Evolutionary conservation across 768 basidiomycete genomes (phyloP).

Genomic region (Tricholoma terreum): DNA sequence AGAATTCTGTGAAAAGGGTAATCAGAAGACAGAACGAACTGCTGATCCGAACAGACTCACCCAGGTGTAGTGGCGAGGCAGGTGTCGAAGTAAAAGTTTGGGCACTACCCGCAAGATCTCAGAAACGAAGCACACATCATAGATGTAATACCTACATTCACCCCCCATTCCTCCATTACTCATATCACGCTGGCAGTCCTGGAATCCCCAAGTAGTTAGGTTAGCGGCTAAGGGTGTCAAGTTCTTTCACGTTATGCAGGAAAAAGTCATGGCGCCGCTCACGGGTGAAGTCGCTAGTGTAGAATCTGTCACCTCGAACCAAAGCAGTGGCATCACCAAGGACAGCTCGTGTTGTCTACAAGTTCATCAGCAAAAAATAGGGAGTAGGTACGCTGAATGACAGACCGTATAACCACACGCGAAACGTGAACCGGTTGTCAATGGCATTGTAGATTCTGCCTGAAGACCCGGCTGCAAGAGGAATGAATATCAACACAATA

Average conservation of each 20-base stretch:
- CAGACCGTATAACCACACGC: constrained; percentile 28
- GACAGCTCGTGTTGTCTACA: constrained; percentile 43
- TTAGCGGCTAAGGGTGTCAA: constrained; percentile 31
- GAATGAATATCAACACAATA: background rate
- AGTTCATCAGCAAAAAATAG: background rate
- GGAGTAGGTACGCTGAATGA: background rate
- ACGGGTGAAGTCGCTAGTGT: constrained; percentile 51
- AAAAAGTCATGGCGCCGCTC: constrained; percentile 7
- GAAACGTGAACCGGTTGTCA: constrained; percentile 25
- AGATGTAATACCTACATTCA: constrained; percentile 4
- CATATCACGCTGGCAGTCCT: constrained; percentile 42
- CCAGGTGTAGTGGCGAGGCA: constrained; percentile 18
- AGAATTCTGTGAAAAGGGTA: constrained; percentile 5
- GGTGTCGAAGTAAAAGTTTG: constrained; percentile 17
- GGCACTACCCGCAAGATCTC: constrained; percentile 8
- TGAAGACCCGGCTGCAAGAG: constrained; percentile 25
- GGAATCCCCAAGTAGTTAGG: constrained; percentile 51
- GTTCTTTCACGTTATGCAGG: background rate
- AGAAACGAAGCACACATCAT: background rate
- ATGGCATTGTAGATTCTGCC: constrained; percentile 32
- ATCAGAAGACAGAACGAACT: background rate
- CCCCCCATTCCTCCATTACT: constrained; percentile 26
- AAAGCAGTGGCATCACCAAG: constrained; percentile 51
- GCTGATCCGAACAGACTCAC: constrained; percentile 3
- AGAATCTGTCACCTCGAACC: constrained; percentile 51